Evolutionary conservation across 148 eudicot genomes (phyloP), one percentile per base, ranked within the genome.

Genomic region (Cornus controversa): DNA sequence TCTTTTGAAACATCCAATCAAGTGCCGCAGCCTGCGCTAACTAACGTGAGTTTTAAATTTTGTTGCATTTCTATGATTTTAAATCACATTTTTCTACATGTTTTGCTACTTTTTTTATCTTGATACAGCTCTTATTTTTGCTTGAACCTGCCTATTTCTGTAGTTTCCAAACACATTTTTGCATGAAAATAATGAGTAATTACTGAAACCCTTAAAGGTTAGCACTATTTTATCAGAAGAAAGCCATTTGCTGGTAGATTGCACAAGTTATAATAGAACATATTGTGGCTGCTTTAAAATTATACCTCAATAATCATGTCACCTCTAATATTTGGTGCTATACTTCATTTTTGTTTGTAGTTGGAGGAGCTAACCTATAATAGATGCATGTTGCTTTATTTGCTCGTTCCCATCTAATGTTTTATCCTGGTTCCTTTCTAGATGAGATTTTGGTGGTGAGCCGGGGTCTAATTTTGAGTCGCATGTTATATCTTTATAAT

Each of bases 1-100:
- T 90, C 96, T 13, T 86, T 86, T 82, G 84, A 91, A 66, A 42
- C 94, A 71, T 84, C 99, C 76, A 88, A 93, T 85, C 88, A 89
- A 88, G 91, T 87, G 25, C 89, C 93, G 64, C 90, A 84, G 36
- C 93, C 99, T 50, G 89, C 86, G 79, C 80, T 93, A 66, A 90
- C 79, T 78, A 89, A 95, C 83, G 99, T 93, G 84, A 95, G 99
- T 90, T 29, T 71, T 50, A n/a, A 42, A 76, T 40, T 58, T 65
- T 47, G 29, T 36, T 58, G 2, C 14, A 24, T 25, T 27, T 50
- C 6, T 60, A n/a, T 60, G 64, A 60, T 60, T 60, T 60, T 60
- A 60, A 1, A 50, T 2, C 20, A 50, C 57, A 50, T 50, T 50
- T 50, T 20, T 50, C 57, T 50, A 2, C 2, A 3, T 13, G 2